Conservation (phyloP, 352 stramenopile species). For the Plasmopara muralis region DNA sequence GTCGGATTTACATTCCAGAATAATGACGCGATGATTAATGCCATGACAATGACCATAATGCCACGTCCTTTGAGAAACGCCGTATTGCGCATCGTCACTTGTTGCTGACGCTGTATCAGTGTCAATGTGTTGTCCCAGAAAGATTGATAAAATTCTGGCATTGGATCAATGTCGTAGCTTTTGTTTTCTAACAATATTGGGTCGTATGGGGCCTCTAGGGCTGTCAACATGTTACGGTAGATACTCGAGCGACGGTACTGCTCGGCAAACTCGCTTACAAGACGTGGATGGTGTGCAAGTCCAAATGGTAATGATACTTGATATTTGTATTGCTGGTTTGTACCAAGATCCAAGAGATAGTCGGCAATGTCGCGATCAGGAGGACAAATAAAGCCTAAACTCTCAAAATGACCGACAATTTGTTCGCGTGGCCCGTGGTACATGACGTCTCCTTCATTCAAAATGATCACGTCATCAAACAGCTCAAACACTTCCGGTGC, state of each 20-base stretch:
- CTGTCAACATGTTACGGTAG: constrained; percentile 17
- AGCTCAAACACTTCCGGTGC: constrained; percentile 45
- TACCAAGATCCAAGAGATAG: constrained; percentile 41
- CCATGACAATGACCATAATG: constrained; percentile 38
- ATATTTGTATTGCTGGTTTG: constrained; percentile 37
- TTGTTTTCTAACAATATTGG: constrained; percentile 25
- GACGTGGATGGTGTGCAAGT: constrained; percentile 19
- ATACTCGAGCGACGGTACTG: constrained; percentile 28
- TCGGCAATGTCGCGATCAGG: constrained; percentile 32
- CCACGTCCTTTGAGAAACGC: constrained; percentile 35
- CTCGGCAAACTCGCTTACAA: constrained; percentile 29
- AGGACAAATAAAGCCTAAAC: constrained; percentile 27
- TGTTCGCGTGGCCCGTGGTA: constrained; percentile 39
- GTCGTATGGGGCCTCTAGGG: constrained; percentile 21
- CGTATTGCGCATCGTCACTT: constrained; percentile 46
- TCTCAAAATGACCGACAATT: constrained; percentile 38
- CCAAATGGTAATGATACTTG: constrained; percentile 9
- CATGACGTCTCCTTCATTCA: constrained; percentile 39
- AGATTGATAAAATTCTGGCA: constrained; percentile 36
- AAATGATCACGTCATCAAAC: constrained; percentile 47
- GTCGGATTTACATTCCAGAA: constrained; percentile 42
- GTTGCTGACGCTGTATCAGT: constrained; percentile 44
- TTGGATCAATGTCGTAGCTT: constrained; percentile 25
- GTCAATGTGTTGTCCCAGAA: constrained; percentile 32
- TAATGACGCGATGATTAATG: constrained; percentile 28